Percentiles rank a stretch among this genome's conserved stretches.
Conservation (phyloP, 2,329 filamentous ascomycete genomes). For the Hymenoscyphus linearis region DNA sequence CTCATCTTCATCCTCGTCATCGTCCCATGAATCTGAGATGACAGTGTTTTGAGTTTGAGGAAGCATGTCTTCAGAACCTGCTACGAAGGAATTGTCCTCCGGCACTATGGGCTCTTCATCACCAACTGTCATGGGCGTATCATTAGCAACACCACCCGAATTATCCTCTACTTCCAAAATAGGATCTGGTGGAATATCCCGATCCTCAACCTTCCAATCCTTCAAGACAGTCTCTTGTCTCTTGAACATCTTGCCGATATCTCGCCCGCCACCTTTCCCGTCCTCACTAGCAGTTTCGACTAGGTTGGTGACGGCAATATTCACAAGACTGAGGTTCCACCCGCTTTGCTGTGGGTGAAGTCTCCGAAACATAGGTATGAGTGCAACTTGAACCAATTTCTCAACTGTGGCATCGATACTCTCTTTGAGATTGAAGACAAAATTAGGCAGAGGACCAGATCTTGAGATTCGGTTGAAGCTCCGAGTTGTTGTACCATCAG, state of each 20-base stretch:
- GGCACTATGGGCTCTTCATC: not conserved
- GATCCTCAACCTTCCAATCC: constrained; percentile 57
- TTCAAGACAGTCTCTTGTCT: constrained; percentile 64
- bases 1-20: constrained; percentile 27
- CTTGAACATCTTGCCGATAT: constrained; percentile 80
- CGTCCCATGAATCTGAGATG: constrained; percentile 25
- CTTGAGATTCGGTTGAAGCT: constrained; percentile 68
- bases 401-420: constrained; percentile 56
- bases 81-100: not conserved
- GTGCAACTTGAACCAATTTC: constrained; percentile 60
- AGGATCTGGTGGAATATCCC: constrained; percentile 30
- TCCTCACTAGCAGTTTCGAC: constrained; percentile 43
- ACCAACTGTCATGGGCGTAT: not conserved
- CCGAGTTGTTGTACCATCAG: constrained; percentile 49
- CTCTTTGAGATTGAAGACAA: constrained; percentile 62
- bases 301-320: constrained; percentile 87
- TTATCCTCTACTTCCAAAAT: constrained; percentile 10
- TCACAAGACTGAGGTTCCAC: constrained; percentile 81
- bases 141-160: constrained; percentile 30
- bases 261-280: constrained; percentile 54
- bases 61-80: constrained; percentile 28
- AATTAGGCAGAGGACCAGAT: constrained; percentile 67
- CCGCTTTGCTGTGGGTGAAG: constrained; percentile 58
- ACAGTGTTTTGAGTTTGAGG: constrained; percentile 20
- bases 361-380: constrained; percentile 69